Evolutionary conservation across 441 rosid species (phyloP).

Genomic region (Populus hybrid): DNA sequence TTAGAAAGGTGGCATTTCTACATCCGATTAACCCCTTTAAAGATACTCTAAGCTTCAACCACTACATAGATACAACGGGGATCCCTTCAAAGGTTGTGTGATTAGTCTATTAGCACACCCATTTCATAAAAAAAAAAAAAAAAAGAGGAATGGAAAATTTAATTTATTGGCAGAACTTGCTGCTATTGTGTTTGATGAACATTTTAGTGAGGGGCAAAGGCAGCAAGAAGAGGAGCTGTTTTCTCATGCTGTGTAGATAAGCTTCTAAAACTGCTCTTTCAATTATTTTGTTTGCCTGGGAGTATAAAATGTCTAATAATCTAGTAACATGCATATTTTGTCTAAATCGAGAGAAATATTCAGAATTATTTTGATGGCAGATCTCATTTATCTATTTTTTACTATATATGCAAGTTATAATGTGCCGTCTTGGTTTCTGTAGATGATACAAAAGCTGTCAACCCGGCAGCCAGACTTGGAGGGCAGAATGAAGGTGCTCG

Average conservation of each 20-base stretch:
- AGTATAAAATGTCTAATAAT: neutral
- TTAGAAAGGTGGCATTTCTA: neutral
- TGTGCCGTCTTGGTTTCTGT: conserved; percentile 5
- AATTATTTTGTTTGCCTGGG: neutral
- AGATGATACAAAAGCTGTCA: conserved; percentile 84
- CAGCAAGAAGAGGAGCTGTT: neutral
- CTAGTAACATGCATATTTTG: neutral
- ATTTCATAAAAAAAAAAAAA: too few species aligned
- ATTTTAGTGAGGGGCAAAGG: neutral
- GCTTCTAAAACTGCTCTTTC: neutral
- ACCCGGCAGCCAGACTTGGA: conserved; percentile 67
- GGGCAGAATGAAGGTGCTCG: conserved; percentile 52
- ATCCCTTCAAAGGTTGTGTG: neutral
- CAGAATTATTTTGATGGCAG: neutral
- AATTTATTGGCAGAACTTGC: neutral
- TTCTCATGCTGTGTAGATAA: neutral
- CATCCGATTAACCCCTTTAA: neutral
- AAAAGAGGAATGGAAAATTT: neutral
- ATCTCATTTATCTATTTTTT: neutral
- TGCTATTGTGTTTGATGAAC: neutral
- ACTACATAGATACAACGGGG: neutral
- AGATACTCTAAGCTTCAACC: neutral
- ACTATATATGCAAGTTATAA: too few species aligned
- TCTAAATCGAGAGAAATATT: neutral
- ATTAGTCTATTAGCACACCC: neutral